Conservation (phyloP, 306 rosid species). For the Quercus ilex region DNA sequence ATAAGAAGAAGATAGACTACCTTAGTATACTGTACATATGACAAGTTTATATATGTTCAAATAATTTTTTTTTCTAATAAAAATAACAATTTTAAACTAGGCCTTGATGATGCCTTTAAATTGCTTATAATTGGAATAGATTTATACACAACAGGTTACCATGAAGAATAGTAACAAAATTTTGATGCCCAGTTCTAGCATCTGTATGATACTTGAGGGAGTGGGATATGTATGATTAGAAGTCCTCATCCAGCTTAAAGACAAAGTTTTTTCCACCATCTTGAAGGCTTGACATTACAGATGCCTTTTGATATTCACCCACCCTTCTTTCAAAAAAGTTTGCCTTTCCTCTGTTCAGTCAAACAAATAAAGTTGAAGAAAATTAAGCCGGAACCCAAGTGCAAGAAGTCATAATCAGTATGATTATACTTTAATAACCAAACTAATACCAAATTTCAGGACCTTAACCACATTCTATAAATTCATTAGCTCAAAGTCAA, state of each 20-base stretch:
- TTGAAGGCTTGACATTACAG: constrained; percentile 86
- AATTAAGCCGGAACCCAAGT: neutral
- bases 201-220: constrained; percentile 17
- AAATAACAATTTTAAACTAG: constrained; percentile 2
- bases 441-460: neutral
- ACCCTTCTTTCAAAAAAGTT: constrained; percentile 92
- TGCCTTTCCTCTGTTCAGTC: constrained; percentile 81
- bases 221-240: constrained; percentile 33
- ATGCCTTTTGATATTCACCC: constrained; percentile 92
- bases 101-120: constrained; percentile 2
- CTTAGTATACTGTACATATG: constrained; percentile 7
- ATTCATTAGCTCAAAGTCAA: neutral
- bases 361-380: constrained; percentile 7
- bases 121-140: constrained; percentile 7
- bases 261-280: constrained; percentile 66
- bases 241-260: constrained; percentile 80
- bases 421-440: neutral
- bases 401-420: neutral
- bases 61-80: too few relatives aligned
- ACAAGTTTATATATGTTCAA: neutral
- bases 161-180: constrained; percentile 18
- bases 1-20: neutral
- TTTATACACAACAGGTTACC: constrained; percentile 8
- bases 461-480: neutral
- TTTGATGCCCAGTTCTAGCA: constrained; percentile 15